Evolutionary conservation across 148 eudicot genomes (phyloP), one percentile per base, ranked within the genome.

Genomic region (Chenopodium quinoa): DNA sequence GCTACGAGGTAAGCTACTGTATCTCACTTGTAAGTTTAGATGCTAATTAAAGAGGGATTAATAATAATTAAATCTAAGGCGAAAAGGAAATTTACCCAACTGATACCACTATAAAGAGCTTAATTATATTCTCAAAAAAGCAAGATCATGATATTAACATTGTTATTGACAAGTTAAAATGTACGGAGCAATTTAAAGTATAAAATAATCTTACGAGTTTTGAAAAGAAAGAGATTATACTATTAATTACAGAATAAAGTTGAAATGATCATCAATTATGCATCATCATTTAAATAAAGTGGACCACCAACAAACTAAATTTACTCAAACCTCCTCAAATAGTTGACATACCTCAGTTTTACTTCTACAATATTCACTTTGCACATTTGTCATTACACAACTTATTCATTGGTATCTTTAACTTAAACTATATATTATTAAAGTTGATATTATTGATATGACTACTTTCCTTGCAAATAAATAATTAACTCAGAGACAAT

Each of bases 21-120:
- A 67, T 63, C 54, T 79, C 76, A 78, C 78, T 78, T 76, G 72
- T 44, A 67, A 69, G 74, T 62, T 77, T 23, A 47, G 25, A 73
- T 48, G 73, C 56, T 81, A n/a, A 7, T 40, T 31, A 14, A 47
- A 40, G 34, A 19, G 22, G 32, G 17, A 23, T 37, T 13, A 34
- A 54, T 11, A 23, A 44, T 40, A 72, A 47, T 73, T 72, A 72
- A 60, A 73, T 64, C 83, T 72, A 80, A 27, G 73, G 48, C 13
- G 27, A 48, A 22, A 48, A 50, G 63, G 7, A 11, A 34, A 62
- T 19, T 23, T 46, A 60, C 62, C 82, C 77, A 25, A 9, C 29
- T 62, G 19, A 64, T 14, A 25, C 67, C 75, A 79, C 25, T 32
- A 52, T 19, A 52, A 52, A 52, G 31, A 70, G 40, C 20, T 50